Conservation (phyloP, 208 protist species). For the Leishmania aethiopica region DNA sequence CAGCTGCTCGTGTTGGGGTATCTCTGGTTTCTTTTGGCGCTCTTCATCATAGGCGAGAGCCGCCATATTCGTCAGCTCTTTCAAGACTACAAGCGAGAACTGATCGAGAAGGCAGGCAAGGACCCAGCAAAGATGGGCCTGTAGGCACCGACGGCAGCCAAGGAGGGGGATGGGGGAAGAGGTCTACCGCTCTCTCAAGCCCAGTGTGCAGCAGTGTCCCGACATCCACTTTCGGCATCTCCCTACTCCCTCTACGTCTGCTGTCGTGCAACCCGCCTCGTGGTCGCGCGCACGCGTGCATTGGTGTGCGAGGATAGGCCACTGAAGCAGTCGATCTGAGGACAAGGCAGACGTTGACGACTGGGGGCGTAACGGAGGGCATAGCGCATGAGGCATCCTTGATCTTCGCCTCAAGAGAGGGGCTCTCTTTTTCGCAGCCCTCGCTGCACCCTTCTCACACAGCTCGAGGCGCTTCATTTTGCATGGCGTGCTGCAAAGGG, state of each 20-base stretch:
- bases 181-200: neutral
- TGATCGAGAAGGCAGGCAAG: conserved; percentile 78
- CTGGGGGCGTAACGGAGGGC: neutral
- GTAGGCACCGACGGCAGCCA: conserved; percentile 17
- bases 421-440: neutral
- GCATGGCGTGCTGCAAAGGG: neutral
- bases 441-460: neutral
- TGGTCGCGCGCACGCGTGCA: neutral
- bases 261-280: neutral
- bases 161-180: neutral
- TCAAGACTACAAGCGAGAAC: conserved; percentile 79
- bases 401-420: neutral
- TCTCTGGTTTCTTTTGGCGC: conserved; percentile 73
- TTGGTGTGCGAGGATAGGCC: neutral
- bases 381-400: too few species aligned
- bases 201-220: neutral
- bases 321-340: neutral
- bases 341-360: neutral
- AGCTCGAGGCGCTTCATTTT: neutral
- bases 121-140: conserved; percentile 76
- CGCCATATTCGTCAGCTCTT: conserved; percentile 61
- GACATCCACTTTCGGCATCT: neutral
- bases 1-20: conserved; percentile 73
- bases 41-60: conserved; percentile 72
- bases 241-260: neutral